Evolutionary conservation across 345 rosid genomes (phyloP).

Genomic region (Corchorus capsularis): DNA sequence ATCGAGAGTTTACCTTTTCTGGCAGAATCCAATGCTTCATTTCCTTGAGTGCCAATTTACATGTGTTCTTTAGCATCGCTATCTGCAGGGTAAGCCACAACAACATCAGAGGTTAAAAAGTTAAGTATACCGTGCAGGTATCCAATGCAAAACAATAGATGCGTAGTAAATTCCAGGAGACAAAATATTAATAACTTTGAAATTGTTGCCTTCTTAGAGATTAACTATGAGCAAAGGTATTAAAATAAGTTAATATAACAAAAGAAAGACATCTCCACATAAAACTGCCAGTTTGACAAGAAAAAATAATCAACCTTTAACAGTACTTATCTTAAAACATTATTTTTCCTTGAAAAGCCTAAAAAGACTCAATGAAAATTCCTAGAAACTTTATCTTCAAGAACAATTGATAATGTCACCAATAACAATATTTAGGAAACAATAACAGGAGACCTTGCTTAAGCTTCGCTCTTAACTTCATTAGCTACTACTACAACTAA

Average conservation of each 20-base stretch:
- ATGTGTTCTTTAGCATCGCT: conserved; percentile 57
- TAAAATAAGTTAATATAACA: not conserved
- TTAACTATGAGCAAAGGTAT: not conserved
- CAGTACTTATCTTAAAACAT: not conserved
- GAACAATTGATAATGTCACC: not conserved
- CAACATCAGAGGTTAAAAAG: conserved; percentile 1
- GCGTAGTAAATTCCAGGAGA: conserved; percentile 3
- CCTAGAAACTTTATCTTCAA: not conserved
- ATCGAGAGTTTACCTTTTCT: conserved; percentile 53
- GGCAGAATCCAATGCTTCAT: conserved; percentile 79
- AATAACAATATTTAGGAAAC: not conserved
- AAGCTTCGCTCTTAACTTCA: not conserved
- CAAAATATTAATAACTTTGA: not conserved
- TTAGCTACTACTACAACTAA: not conserved
- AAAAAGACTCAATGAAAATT: not conserved
- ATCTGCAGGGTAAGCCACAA: conserved; percentile 48
- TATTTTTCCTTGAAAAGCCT: not conserved
- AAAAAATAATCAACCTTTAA: not conserved
- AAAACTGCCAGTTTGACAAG: not conserved
- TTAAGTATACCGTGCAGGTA: not conserved
- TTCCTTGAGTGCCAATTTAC: conserved; percentile 62
- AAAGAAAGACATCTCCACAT: conserved; percentile 4
- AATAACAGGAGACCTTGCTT: not conserved
- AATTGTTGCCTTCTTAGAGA: not conserved
- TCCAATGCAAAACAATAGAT: not conserved